Conservation (phyloP, 2,329 filamentous ascomycete species). For the Aspergillus ustus region DNA sequence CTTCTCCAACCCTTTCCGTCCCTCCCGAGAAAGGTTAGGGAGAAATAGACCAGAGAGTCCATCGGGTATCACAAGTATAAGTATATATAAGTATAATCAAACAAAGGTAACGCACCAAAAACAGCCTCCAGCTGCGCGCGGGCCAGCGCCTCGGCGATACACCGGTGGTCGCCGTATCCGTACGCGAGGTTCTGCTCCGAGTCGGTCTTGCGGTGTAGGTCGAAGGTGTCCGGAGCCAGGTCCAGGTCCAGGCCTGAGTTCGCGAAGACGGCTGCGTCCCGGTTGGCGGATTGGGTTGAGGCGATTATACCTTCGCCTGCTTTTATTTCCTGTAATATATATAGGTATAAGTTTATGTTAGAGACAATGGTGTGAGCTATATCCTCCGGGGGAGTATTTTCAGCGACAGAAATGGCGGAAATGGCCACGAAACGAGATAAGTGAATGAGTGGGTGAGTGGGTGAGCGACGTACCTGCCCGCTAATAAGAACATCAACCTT, state of each 20-base stretch:
- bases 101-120: neutral
- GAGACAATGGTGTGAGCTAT: too few species aligned
- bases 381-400: too few species aligned
- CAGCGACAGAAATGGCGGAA: too few species aligned
- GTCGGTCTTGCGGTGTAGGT: constrained; percentile 10
- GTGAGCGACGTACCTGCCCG: neutral
- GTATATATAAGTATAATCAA: neutral
- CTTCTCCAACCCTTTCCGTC: neutral
- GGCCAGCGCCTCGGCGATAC: neutral
- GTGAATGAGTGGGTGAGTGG: too few species aligned
- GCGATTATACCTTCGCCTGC: constrained; percentile 10
- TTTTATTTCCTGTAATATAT: neutral
- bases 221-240: constrained; percentile 14
- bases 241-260: too few species aligned
- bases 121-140: constrained; percentile 3
- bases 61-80: too few species aligned
- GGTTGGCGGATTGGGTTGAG: constrained; percentile 11
- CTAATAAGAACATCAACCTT: constrained; percentile 3
- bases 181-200: constrained; percentile 6
- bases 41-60: too few species aligned
- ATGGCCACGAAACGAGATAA: too few species aligned
- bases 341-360: too few species aligned
- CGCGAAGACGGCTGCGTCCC: constrained; percentile 9
- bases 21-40: too few species aligned
- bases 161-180: constrained; percentile 4